Evolutionary conservation across 495 filamentous ascomycete genomes (phyloP), one percentile per base, ranked within the genome.

Genomic region (Podospora anserina): DNA sequence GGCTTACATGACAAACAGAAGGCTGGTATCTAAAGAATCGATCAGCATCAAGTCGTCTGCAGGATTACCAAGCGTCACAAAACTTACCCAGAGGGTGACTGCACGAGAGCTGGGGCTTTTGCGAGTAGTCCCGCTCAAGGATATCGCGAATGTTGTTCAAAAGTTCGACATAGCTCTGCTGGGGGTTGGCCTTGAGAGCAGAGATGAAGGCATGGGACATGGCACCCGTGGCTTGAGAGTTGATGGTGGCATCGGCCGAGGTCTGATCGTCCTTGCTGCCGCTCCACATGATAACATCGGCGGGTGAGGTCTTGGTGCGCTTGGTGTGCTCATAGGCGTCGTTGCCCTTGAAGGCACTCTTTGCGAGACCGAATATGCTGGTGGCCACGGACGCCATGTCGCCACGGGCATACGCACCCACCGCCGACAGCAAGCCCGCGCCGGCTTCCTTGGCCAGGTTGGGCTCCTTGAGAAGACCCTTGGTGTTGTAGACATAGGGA

Each of bases 271-370:
- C 95, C 78, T 97, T 97, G 80, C 92, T 93, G 20, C 95, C 95
- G 44, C 90, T 93, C 93, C 92, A 99, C 92, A 97, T 97, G 77
- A 99, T 86, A 11, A 99, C 95, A 78, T 99, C 95, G n/a, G 95
- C 95, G 6, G 93, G 89, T 59, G 89, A 93, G 30, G 96, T 99
- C 84, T 97, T 97, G 27, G 95, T 99, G 72, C 90, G 83, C 71
- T 91, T 84, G 61, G 91, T 91, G 73, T 87, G 88, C 81, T 97
- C 86, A 77, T 92, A 90, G 6, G 88, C 89, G n/a, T 92, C 90
- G 71, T 93, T 89, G 66, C 95, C 74, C 92, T 82, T 86, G n/a
- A 90, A 90, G 1, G 93, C 93, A 70, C 93, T 91, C 83, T 96
- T 97, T 73, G 94, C 87, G 75, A 98, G 88, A 34, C 88, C 85